These are phyloP conservation scores for Eutypa lata DNA, from an alignment of 2,329 filamentous ascomycete genomes.

Conservation along the genomic window DNA sequence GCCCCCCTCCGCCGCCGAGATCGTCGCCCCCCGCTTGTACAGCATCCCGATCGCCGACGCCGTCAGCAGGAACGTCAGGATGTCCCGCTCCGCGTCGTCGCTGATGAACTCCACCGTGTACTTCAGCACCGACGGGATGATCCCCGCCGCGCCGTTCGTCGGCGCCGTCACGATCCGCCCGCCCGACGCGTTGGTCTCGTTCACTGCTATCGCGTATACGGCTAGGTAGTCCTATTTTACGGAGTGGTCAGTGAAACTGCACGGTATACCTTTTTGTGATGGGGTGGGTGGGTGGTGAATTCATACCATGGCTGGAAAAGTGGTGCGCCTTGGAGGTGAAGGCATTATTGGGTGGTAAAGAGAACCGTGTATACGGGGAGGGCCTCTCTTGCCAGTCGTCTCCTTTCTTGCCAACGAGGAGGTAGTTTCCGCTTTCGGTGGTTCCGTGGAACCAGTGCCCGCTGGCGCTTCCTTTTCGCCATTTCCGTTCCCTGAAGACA, in stretches of 20 bases:
- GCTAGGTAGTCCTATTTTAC: slow-evolving; percentile 38
- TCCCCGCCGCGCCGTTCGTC: slow-evolving; percentile 49
- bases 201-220: slow-evolving; percentile 50
- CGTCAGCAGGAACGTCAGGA: slow-evolving; percentile 46
- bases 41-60: slow-evolving; percentile 50
- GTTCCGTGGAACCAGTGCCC: background rate
- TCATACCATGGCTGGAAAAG: slow-evolving; percentile 45
- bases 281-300: no score
- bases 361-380: slow-evolving; percentile 42
- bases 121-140: slow-evolving; percentile 49
- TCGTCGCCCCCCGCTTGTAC: slow-evolving; percentile 50
- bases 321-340: slow-evolving; percentile 42
- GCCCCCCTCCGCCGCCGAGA: slow-evolving; percentile 48
- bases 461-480: slow-evolving; percentile 1
- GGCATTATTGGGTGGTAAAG: slow-evolving; percentile 44
- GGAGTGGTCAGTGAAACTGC: background rate
- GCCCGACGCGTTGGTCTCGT: slow-evolving; percentile 50
- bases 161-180: slow-evolving; percentile 50
- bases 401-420: slow-evolving; percentile 15
- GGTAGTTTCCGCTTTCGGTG: slow-evolving; percentile 4
- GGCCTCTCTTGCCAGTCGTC: slow-evolving; percentile 25
- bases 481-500: slow-evolving; percentile 11
- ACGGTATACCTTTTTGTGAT: no score
- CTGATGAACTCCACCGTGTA: slow-evolving; percentile 49
- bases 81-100: slow-evolving; percentile 47